Conservation (phyloP, 2,329 filamentous ascomycete species). For the Xylariomycetidae sp. region DNA sequence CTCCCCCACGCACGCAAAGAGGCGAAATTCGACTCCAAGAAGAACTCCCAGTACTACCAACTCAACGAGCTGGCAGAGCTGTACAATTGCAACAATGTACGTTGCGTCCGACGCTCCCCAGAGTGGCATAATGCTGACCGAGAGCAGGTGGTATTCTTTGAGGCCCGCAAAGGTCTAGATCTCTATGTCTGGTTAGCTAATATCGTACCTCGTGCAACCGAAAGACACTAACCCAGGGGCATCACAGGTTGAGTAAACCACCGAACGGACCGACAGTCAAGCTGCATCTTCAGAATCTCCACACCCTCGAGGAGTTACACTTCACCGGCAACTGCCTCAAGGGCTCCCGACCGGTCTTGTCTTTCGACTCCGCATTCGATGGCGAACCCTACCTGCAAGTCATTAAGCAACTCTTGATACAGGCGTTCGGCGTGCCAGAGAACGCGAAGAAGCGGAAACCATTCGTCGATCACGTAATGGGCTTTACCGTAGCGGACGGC, state of each 20-base stretch:
- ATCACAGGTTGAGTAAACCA: constrained; percentile 19
- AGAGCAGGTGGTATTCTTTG: constrained; percentile 80
- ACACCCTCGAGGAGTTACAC: constrained; percentile 60
- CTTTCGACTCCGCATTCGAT: constrained; percentile 86
- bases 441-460: constrained; percentile 86
- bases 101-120: too few relatives aligned
- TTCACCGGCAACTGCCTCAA: constrained; percentile 97
- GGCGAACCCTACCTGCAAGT: constrained; percentile 71
- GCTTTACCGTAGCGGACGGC: constrained; percentile 82
- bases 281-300: constrained; percentile 70
- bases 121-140: constrained; percentile 35
- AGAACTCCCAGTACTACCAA: constrained; percentile 67
- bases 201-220: constrained; percentile 55
- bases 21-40: constrained; percentile 94
- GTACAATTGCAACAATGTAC: constrained; percentile 93
- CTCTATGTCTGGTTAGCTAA: constrained; percentile 81
- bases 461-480: constrained; percentile 92
- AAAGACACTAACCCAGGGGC: too few relatives aligned
- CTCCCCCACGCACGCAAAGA: constrained; percentile 92
- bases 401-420: constrained; percentile 83
- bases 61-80: constrained; percentile 71
- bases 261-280: constrained; percentile 18
- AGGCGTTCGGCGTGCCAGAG: constrained; percentile 88
- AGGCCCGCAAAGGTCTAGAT: constrained; percentile 90
- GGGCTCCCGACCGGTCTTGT: constrained; percentile 83